Percentiles rank a stretch among this genome's conserved stretches.
phyloP scores from a whole-genome alignment of 768 basidiomycete genomes.

The Lyophyllum shimeji region DNA sequence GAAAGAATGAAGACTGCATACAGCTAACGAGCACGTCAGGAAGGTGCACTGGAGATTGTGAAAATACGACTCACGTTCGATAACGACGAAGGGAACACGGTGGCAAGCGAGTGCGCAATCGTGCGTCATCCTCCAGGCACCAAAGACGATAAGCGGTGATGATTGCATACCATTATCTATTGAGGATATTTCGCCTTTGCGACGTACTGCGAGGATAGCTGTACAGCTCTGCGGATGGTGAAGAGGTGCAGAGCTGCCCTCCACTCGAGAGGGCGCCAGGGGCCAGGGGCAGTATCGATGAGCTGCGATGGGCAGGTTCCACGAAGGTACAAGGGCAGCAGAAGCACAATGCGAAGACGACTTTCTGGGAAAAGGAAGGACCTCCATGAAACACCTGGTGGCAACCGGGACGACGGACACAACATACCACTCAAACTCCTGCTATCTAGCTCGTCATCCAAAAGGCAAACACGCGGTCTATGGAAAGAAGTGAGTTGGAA shows the following conservation, averaged over 20 bases:
- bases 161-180: neutral
- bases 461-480: neutral
- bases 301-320: neutral
- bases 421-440: constrained; percentile 2
- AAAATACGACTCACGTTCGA: neutral
- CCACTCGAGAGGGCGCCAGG: neutral
- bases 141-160: neutral
- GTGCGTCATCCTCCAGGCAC: neutral
- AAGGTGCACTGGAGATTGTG: neutral
- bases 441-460: constrained; percentile 3
- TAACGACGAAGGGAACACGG: neutral
- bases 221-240: neutral
- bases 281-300: neutral
- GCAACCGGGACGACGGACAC: neutral
- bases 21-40: neutral
- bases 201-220: neutral
- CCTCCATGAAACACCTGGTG: neutral
- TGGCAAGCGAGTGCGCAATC: neutral
- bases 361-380: neutral
- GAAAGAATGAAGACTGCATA: neutral
- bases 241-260: neutral
- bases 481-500: neutral
- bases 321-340: neutral
- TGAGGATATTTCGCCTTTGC: neutral
- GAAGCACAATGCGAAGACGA: neutral